Base-by-base conservation (phyloP, 805 yeast genomes). In the Candida ovalis region DNA sequence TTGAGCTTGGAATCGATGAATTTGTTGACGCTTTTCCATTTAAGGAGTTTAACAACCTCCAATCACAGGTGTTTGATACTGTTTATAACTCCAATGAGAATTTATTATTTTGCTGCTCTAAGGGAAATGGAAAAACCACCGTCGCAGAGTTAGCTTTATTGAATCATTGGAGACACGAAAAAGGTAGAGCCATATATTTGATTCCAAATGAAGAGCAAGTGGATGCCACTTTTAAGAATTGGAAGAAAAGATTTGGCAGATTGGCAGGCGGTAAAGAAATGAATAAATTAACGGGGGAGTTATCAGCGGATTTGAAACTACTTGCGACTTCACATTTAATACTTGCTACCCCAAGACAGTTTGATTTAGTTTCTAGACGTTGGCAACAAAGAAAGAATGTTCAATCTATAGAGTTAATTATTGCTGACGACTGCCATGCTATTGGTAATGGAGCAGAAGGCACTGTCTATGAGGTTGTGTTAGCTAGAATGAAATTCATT, bases 311-410 rank as follows among this genome's bases (percentile, higher is more conserved):
- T 58, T 59, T 84, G 49, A 70, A 73, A 44, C 55, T 80, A 3
- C 57, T 90, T 6, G 81, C 81, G 1, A 69, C 71, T 27, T 77
- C 81, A 47, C 92, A 90, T 61, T 64, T 92, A 45, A 67, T 88
- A 17, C 64, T 92, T 13, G 80, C 88, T 4, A 89, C 97, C 0
- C 96, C 96, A 0, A 73, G 69, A 21, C 92, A 88, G 52, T 86
- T 89, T 71, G 91, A 88, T 51, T 54, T 71, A 4, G 58, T 90
- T 0, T 79, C 96, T 0, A 77, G 92, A 51, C 74, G 90, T 42
- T 91, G 98, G 98, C 83, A 83, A 55, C 86, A 82, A 53, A 74
- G 95, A 47, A 81, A 78, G 54, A 81, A 81, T 53, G 71, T 92
- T 4, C 88, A 84, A 50, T 62, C 78, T 0, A 78, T 92, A 27